A percentile compares a stretch with the other conserved stretches of the same genome.
These are phyloP conservation scores for Eucalyptus victrix DNA, from an alignment of 345 rosid species.

Conservation along the genomic window DNA sequence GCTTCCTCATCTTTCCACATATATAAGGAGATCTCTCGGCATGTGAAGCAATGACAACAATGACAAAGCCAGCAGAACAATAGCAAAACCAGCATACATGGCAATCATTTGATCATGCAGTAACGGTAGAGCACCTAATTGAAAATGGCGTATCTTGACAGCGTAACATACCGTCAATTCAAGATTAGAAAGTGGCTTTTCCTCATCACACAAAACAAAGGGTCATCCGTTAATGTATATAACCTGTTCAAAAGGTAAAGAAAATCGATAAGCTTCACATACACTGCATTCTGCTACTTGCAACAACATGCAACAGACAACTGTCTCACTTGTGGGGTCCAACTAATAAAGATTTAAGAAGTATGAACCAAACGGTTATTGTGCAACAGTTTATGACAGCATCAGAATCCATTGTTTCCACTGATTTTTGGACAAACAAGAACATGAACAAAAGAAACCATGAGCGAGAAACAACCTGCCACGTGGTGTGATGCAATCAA, in stretches of 20 bases:
- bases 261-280: background rate
- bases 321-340: background rate
- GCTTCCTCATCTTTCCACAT: background rate
- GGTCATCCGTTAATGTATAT: slow-evolving; percentile 91
- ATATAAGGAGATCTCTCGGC: background rate
- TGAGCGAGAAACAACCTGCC: background rate
- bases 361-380: background rate
- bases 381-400: background rate
- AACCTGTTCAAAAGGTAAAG: slow-evolving; percentile 24
- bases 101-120: background rate
- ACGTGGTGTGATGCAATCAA: background rate
- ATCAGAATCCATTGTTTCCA: background rate
- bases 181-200: slow-evolving; percentile 96
- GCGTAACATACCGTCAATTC: slow-evolving; percentile 63
- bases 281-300: background rate
- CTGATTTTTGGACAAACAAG: background rate
- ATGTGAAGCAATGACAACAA: background rate
- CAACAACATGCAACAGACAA: background rate
- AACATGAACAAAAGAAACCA: background rate
- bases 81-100: background rate
- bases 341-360: background rate
- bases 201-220: slow-evolving; percentile 94
- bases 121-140: background rate
- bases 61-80: background rate
- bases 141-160: background rate